These are phyloP conservation scores for Colletotrichum paranaense DNA, from an alignment of 2,329 filamentous ascomycete genomes.

Conservation along the genomic window DNA sequence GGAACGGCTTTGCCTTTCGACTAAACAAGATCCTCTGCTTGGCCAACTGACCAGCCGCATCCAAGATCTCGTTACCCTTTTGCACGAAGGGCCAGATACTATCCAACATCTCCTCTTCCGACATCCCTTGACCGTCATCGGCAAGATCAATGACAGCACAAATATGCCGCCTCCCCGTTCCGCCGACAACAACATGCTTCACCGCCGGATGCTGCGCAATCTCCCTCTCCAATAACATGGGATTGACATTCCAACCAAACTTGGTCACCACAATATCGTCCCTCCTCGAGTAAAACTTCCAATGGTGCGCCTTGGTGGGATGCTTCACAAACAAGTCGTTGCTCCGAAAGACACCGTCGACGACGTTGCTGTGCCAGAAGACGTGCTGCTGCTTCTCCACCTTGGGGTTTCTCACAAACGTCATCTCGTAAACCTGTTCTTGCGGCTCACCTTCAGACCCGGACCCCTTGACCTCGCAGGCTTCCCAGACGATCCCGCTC, in stretches of 20 bases:
- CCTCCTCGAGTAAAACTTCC: slow-evolving; percentile 49
- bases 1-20: slow-evolving; percentile 56
- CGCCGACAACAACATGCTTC: slow-evolving; percentile 46
- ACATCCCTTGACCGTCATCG: slow-evolving; percentile 36
- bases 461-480: background rate
- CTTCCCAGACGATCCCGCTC: slow-evolving; percentile 14
- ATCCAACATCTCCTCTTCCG: slow-evolving; percentile 22
- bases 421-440: slow-evolving; percentile 46
- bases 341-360: background rate
- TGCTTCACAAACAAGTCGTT: slow-evolving; percentile 53
- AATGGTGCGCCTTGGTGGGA: slow-evolving; percentile 45
- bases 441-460: too few species aligned
- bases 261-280: slow-evolving; percentile 55
- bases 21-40: slow-evolving; percentile 42
- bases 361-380: slow-evolving; percentile 48
- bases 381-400: slow-evolving; percentile 44
- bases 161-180: slow-evolving; percentile 42
- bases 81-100: slow-evolving; percentile 60
- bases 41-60: slow-evolving; percentile 55
- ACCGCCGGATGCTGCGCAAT: slow-evolving; percentile 44
- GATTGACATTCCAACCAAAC: slow-evolving; percentile 56
- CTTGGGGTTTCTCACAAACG: slow-evolving; percentile 43
- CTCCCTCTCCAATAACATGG: slow-evolving; percentile 47
- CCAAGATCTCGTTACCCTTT: slow-evolving; percentile 59
- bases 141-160: slow-evolving; percentile 27